A percentile compares a stretch with the other conserved stretches of the same genome.
These are phyloP conservation scores for Penicillium decumbens DNA, from an alignment of 2,329 filamentous ascomycete species.

Conservation along the genomic window DNA sequence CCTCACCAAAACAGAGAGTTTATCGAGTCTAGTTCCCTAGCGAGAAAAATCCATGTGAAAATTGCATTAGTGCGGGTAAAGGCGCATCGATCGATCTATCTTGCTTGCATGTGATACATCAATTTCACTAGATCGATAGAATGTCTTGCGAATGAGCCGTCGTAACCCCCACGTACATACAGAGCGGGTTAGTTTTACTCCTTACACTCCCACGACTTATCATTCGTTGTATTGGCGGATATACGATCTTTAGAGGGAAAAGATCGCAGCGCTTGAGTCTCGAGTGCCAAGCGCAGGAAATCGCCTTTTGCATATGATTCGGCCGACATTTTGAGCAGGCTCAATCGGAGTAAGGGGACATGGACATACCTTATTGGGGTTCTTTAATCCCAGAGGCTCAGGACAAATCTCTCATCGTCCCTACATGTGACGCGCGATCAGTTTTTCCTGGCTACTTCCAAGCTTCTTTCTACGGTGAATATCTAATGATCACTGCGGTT, in stretches of 20 bases:
- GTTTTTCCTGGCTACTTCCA: not conserved
- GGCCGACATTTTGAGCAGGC: not conserved
- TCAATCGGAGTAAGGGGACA: not conserved
- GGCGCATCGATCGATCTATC: not conserved
- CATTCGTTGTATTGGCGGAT: constrained; percentile 1
- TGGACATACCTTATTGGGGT: not conserved
- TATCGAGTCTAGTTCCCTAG: not conserved
- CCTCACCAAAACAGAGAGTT: constrained; percentile 13
- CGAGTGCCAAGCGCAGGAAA: not conserved
- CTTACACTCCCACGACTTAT: not conserved
- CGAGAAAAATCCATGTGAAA: constrained; percentile 10
- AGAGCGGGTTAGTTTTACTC: not conserved
- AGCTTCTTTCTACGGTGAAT: too few species aligned
- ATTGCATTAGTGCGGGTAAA: constrained; percentile 7
- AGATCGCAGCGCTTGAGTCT: constrained; percentile 9
- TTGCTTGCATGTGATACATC: not conserved
- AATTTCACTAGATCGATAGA: not conserved
- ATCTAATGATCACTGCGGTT: not conserved
- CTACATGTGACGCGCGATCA: not conserved
- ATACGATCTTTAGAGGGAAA: constrained; percentile 11
- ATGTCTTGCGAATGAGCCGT: constrained; percentile 6
- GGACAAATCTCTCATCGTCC: not conserved
- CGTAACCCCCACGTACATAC: constrained; percentile 7
- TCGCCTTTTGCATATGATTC: not conserved
- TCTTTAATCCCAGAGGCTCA: not conserved